Percentiles rank a stretch among this genome's conserved stretches.
Conservation (phyloP, 768 basidiomycete species). For the Termitomyces eurrhizus region DNA sequence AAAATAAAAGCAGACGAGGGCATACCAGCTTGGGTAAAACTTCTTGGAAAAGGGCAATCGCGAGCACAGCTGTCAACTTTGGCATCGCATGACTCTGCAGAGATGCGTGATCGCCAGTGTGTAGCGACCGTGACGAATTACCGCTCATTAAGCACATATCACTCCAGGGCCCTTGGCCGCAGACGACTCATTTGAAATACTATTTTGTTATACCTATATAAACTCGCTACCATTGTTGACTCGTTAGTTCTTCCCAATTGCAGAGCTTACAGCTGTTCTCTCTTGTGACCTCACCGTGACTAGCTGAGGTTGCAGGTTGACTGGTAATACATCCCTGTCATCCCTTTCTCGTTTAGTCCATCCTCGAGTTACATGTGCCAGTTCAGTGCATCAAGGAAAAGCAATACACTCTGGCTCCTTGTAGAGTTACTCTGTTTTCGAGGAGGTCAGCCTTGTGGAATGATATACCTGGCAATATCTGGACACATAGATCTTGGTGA, state of each 20-base stretch:
- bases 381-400: background rate
- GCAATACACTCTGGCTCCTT: background rate
- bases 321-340: background rate
- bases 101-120: too few relatives aligned
- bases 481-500: background rate
- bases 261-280: too few relatives aligned
- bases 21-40: constrained; percentile 74
- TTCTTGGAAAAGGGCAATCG: constrained; percentile 54
- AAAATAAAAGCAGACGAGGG: constrained; percentile 5
- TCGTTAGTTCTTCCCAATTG: too few relatives aligned
- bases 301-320: background rate
- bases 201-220: too few relatives aligned
- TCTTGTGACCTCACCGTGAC: too few relatives aligned
- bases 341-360: background rate
- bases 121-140: too few relatives aligned
- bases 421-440: background rate
- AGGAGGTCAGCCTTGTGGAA: too few relatives aligned
- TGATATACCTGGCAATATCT: background rate
- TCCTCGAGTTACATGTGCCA: background rate
- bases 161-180: too few relatives aligned
- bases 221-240: too few relatives aligned
- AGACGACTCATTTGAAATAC: too few relatives aligned
- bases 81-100: background rate
- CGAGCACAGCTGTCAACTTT: too few relatives aligned
- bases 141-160: too few relatives aligned